Evolutionary conservation across 345 rosid genomes (phyloP).

Genomic region (Fremontodendron californicum): DNA sequence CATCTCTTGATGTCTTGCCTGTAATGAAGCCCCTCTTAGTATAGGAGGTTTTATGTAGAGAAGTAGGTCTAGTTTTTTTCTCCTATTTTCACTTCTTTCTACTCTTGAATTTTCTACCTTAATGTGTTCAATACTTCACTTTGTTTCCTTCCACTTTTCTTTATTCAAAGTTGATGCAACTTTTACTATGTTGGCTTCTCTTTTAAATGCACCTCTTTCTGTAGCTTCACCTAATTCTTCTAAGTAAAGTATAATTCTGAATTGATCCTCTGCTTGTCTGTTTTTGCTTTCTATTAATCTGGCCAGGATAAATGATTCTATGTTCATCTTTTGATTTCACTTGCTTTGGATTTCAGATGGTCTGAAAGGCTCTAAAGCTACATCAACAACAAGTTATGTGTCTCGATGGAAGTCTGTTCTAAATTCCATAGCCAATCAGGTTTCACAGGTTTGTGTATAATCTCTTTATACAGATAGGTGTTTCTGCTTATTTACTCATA

Average conservation of each 20-base stretch:
- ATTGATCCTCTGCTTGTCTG: not conserved
- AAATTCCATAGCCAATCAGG: constrained; percentile 63
- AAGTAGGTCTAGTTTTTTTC: not conserved
- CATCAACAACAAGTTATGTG: constrained; percentile 25
- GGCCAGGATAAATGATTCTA: not conserved
- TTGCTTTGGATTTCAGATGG: constrained; percentile 34
- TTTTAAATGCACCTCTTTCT: not conserved
- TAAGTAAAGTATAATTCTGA: not conserved
- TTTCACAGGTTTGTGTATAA: constrained; percentile 55
- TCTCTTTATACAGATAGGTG: not conserved
- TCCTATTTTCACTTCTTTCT: not conserved
- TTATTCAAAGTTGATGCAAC: not conserved
- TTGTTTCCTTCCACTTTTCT: not conserved
- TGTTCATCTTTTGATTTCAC: constrained; percentile 11
- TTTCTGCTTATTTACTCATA: not conserved
- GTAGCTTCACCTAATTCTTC: not conserved
- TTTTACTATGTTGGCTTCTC: not conserved
- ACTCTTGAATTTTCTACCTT: not conserved
- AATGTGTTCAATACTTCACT: not conserved
- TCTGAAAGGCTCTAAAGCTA: constrained; percentile 23
- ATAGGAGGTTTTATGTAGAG: not conserved
- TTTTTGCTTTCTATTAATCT: not conserved
- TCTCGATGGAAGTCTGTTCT: constrained; percentile 60
- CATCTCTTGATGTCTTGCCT: not conserved
- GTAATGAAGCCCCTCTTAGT: not conserved